These are phyloP conservation scores for Suillus lakei DNA, from an alignment of 768 basidiomycete species.

Conservation along the genomic window DNA sequence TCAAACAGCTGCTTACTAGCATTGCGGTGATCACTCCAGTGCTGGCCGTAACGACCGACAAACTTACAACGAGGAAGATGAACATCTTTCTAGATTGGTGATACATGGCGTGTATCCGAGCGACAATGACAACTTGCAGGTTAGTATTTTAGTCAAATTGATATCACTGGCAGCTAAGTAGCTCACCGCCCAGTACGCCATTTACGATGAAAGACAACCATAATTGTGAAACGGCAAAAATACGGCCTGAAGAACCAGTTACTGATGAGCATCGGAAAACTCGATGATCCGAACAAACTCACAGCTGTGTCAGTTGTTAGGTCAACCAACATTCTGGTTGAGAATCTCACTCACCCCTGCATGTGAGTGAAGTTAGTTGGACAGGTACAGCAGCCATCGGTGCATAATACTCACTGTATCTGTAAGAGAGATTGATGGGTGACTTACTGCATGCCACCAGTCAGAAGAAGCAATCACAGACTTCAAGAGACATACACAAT, in stretches of 20 bases:
- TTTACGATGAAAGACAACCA: too few relatives aligned
- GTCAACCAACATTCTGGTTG: background rate
- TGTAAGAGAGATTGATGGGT: background rate
- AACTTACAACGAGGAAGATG: too few relatives aligned
- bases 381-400: background rate
- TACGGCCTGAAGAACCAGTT: background rate
- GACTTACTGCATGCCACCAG: background rate
- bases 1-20: too few relatives aligned
- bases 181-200: too few relatives aligned
- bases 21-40: too few relatives aligned
- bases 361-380: background rate
- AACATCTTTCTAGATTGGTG: too few relatives aligned
- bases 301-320: background rate
- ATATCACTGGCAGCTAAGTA: too few relatives aligned
- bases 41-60: too few relatives aligned
- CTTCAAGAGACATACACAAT: background rate
- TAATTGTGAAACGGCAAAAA: too few relatives aligned
- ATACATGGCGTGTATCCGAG: too few relatives aligned
- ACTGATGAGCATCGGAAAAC: background rate
- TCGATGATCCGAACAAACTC: background rate
- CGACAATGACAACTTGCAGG: too few relatives aligned
- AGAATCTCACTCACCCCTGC: constrained; percentile 3
- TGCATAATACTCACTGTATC: background rate
- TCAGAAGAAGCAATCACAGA: background rate
- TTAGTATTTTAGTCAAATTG: too few relatives aligned